These are phyloP conservation scores for Pinus albicaulis DNA, from an alignment of 75 land plant species.

Conservation along the genomic window DNA sequence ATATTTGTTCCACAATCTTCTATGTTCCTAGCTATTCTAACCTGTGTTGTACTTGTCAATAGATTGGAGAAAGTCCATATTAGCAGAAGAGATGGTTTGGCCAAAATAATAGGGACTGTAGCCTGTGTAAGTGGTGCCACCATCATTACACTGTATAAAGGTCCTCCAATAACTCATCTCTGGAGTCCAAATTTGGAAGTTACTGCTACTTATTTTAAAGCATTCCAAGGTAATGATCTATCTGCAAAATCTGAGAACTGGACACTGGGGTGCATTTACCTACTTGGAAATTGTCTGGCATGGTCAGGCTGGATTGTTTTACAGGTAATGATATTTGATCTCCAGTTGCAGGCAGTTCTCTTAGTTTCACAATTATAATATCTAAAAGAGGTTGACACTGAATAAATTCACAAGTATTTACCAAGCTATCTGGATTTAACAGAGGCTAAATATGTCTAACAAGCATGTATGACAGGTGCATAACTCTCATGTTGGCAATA, in stretches of 20 bases:
- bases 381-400: too few species aligned
- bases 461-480: too few species aligned
- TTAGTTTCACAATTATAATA: too few species aligned
- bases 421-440: too few species aligned
- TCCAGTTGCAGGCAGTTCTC: too few species aligned
- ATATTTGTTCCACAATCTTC: too few species aligned
- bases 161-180: conserved; percentile 25
- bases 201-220: neutral
- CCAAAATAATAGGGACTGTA: conserved; percentile 67
- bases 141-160: conserved; percentile 84
- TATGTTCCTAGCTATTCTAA: too few species aligned
- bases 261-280: conserved; percentile 67
- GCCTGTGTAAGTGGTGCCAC: conserved; percentile 73
- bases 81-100: conserved; percentile 65
- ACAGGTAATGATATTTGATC: conserved; percentile 6
- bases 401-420: too few species aligned
- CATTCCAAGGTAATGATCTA: conserved; percentile 5
- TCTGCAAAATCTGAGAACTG: conserved; percentile 53
- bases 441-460: too few species aligned
- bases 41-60: conserved; percentile 14
- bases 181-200: neutral
- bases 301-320: conserved; percentile 77
- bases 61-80: conserved; percentile 49
- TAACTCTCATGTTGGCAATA: too few species aligned
- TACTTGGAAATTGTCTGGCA: conserved; percentile 70